Evolutionary conservation across 192 early-diverging fungal species (phyloP), one percentile per base, ranked within the genome.

Genomic region (Coemansia sp.): DNA sequence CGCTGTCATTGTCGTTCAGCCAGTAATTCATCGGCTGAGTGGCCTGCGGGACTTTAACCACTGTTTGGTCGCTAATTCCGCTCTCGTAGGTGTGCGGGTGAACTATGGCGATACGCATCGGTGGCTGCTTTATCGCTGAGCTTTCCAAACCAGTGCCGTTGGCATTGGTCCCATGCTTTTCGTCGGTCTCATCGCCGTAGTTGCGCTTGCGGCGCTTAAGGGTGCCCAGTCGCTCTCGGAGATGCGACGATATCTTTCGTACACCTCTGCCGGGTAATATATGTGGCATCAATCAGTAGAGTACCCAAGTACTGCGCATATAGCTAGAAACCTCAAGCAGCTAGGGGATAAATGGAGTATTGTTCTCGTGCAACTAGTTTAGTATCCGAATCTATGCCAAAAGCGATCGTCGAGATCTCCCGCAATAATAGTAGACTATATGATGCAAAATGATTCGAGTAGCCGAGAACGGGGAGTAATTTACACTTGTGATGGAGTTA

Each of bases 21-120:
- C 73, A 76, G 53, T 76, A 76, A 59, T 70, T 76, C 73, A 76
- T 76, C n/a, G 73, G 73, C 23, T 33, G 56, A 6, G 56, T 5
- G 18, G 56, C 34, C 34, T 37, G 56, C n/a, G n/a, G 7, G 56
- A 20, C 36, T 31, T 31, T 37, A 31, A 58, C 31, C 18, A 18
- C 18, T 37, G 56, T 37, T 18, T 23, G 56, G 35, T 58, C 56
- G 35, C 56, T 58, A 31, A 58, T 13, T 2, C 31, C 56, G 20
- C 56, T 58, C 10, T 58, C 56, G 56, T 58, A 58, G 16, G 56
- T 58, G 56, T 58, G 56, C 5, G 56, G 56, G 56, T 58, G 56
- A 18, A 58, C 56, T 18, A 58, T 58, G 34, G 36, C 56, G 33
- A 58, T 36, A 20, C 56, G 34, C 56, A 58, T 58, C 18, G 56